Evolutionary conservation across 805 yeast genomes (phyloP).

Genomic region (Wickerhamiella lipophila): DNA sequence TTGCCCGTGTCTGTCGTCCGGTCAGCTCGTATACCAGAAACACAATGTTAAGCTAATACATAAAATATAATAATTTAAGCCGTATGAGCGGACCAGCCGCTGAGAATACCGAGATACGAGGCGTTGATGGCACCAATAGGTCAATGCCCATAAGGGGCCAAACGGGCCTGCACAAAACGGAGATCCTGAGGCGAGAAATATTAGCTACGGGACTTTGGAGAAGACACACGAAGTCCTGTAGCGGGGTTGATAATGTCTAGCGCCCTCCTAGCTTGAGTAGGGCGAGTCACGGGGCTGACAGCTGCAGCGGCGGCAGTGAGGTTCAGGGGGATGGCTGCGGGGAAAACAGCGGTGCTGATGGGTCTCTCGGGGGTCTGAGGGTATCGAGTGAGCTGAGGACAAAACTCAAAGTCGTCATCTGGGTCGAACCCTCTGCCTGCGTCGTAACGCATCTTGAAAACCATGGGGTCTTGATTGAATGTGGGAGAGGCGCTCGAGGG

Average conservation of each 20-base stretch:
- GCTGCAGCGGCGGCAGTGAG: background rate
- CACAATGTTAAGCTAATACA: constrained; percentile 4
- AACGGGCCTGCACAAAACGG: background rate
- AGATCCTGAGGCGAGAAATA: constrained; percentile 5
- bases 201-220: constrained; percentile 16
- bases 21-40: too few species aligned
- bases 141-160: background rate
- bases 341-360: background rate
- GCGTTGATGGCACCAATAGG: background rate
- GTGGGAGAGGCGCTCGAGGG: constrained; percentile 25
- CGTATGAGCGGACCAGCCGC: background rate
- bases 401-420: constrained; percentile 62
- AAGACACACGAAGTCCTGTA: constrained; percentile 24
- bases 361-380: background rate
- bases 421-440: constrained; percentile 56
- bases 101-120: too few species aligned
- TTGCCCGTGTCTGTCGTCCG: too few species aligned
- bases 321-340: background rate
- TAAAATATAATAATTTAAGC: constrained; percentile 2
- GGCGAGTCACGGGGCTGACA: constrained; percentile 13
- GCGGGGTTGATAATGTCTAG: constrained; percentile 23
- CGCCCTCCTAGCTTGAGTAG: constrained; percentile 18
- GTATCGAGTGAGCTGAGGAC: constrained; percentile 33
- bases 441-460: constrained; percentile 25
- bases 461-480: constrained; percentile 21